Evolutionary conservation across 768 basidiomycete species (phyloP).

Genomic region (Rhizopogon vesiculosus): DNA sequence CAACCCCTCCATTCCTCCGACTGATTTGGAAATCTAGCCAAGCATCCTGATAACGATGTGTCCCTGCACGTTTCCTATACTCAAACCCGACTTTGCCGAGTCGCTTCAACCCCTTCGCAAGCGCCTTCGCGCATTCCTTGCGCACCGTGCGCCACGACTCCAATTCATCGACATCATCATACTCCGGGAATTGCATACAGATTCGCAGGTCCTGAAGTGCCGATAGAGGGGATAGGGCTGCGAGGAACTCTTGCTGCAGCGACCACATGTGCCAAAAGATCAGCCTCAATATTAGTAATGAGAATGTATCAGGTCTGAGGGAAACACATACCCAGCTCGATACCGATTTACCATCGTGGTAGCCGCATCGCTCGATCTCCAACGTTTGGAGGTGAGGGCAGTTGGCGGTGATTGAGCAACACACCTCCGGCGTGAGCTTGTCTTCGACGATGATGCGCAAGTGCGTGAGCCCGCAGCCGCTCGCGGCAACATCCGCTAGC

Average conservation of each 20-base stretch:
- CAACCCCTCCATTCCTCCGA: slow-evolving; percentile 8
- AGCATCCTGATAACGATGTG: slow-evolving; percentile 30
- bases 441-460: slow-evolving; percentile 32
- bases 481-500: slow-evolving; percentile 23
- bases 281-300: slow-evolving; percentile 13
- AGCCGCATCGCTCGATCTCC: slow-evolving; percentile 31
- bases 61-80: slow-evolving; percentile 32
- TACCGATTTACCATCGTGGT: slow-evolving; percentile 32
- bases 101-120: slow-evolving; percentile 27
- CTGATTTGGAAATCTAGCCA: slow-evolving; percentile 29
- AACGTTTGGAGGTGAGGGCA: slow-evolving; percentile 28
- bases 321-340: slow-evolving; percentile 28
- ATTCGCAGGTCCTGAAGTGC: slow-evolving; percentile 26
- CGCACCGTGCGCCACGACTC: slow-evolving; percentile 28
- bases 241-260: slow-evolving; percentile 30
- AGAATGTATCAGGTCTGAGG: slow-evolving; percentile 10
- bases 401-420: slow-evolving; percentile 21
- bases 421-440: slow-evolving; percentile 28
- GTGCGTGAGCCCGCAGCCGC: slow-evolving; percentile 27
- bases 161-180: slow-evolving; percentile 25
- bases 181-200: slow-evolving; percentile 33
- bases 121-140: slow-evolving; percentile 21
- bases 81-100: slow-evolving; percentile 29
- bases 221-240: slow-evolving; percentile 24
- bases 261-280: slow-evolving; percentile 23